These are phyloP conservation scores for Starmerella apis DNA, from an alignment of 805 yeast genomes.

Conservation along the genomic window DNA sequence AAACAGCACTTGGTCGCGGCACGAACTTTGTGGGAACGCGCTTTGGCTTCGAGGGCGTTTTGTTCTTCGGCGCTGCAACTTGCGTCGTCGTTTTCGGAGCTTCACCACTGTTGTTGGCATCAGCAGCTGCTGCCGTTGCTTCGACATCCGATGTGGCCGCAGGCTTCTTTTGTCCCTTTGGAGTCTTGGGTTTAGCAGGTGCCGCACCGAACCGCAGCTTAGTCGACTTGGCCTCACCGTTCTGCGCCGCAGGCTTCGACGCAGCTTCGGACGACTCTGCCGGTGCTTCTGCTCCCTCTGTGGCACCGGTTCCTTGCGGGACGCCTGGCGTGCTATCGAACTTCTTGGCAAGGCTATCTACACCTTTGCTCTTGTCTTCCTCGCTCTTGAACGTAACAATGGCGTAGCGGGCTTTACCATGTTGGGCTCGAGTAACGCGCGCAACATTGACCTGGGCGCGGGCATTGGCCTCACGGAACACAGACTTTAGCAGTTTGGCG, in stretches of 20 bases:
- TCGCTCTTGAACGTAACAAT: slow-evolving; percentile 1
- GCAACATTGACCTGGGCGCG: neutral
- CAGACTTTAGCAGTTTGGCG: neutral
- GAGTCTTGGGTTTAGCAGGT: neutral
- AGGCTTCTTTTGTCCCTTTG: neutral
- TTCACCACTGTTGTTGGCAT: neutral
- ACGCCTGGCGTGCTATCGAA: neutral
- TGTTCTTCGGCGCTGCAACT: neutral
- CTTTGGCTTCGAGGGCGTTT: neutral
- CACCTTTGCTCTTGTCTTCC: slow-evolving; percentile 5
- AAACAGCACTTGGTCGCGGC: slow-evolving; percentile 13
- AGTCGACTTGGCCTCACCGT: neutral
- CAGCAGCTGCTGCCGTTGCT: neutral
- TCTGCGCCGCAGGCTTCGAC: neutral
- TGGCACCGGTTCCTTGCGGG: too few relatives aligned
- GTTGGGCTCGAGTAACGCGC: neutral
- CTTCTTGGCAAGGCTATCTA: slow-evolving; percentile 6
- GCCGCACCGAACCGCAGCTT: neutral
- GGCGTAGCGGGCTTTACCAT: neutral
- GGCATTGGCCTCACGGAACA: neutral
- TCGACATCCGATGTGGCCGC: neutral
- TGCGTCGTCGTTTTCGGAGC: neutral
- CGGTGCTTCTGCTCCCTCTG: too few relatives aligned
- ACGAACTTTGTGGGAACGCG: slow-evolving; percentile 28
- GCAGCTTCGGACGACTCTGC: too few relatives aligned